Evolutionary conservation across 768 basidiomycete species (phyloP), one percentile per base, ranked within the genome.

Genomic region (Psilocybe azurescens): DNA sequence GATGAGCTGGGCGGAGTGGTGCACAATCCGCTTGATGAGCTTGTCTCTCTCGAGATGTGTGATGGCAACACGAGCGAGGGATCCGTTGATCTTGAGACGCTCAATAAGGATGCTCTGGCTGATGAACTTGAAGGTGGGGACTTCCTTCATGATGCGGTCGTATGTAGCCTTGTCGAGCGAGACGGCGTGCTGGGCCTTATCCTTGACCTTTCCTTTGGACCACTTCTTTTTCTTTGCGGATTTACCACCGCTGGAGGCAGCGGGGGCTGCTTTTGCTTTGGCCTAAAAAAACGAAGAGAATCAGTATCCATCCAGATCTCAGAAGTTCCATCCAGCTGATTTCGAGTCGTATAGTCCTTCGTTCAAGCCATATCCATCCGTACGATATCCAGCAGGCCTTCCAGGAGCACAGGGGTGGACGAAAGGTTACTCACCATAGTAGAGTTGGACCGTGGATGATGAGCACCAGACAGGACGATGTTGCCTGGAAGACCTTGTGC

Each of bases 181-280:
- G 78, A 98, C 95, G 71, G 94, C 86, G 87, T 99, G 96, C 75
- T 93, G 89, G 73, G 97, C 94, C 90, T 99, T 99, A 84, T 99
- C 97, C 91, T 99, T 99, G 79, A 99, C 97, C 83, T 99, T 99
- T 77, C 97, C 97, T 87, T 99, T 99, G 71, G 94, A 97, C 96
- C 96, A 98, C 88, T 99, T 99, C 94, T 99, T 99, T 88, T 99
- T 99, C 88, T 98, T 98, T 65, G 93, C 94, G 73, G 91, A 81
- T 78, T 95, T 95, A 75, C 92, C 90, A 68, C 91, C 89, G 67
- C 86, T 79, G 53, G 88, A 80, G 62, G 89, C 79, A 67, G 93
- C 79, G 73, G 89, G 82, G 50, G 74, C 68, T 82, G 89, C 89
- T 86, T 92, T 93, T 74, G 91, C 89, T 85, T 89, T 86, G 78